A percentile compares a stretch with the other conserved stretches of the same genome.
phyloP scores from a whole-genome alignment of 148 eudicot species.

The Drosera capensis region DNA sequence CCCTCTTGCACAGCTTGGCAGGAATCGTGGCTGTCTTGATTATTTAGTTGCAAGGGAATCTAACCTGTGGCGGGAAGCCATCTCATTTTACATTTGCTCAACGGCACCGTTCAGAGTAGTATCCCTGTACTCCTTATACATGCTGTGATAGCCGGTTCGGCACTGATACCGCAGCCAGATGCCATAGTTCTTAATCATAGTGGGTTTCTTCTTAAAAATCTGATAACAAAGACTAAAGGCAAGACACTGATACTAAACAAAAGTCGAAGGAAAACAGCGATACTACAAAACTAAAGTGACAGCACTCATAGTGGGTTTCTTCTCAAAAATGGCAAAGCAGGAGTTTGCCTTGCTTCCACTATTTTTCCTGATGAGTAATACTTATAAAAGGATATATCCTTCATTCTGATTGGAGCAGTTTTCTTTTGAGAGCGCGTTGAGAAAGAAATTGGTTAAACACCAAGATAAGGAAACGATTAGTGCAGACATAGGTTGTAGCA shows the following conservation, averaged over 20 bases:
- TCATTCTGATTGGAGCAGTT: too few relatives aligned
- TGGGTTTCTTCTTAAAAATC: constrained; percentile 80
- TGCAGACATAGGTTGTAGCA: too few relatives aligned
- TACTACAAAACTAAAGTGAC: too few relatives aligned
- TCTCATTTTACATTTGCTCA: constrained; percentile 84
- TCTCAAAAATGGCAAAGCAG: too few relatives aligned
- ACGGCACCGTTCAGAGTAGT: constrained; percentile 71
- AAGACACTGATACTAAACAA: background rate
- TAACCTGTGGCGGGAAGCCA: constrained; percentile 94
- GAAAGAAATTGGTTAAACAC: too few relatives aligned
- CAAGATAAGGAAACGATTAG: too few relatives aligned
- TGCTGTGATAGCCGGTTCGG: constrained; percentile 76
- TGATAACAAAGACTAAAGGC: too few relatives aligned
- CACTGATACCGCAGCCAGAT: constrained; percentile 78
- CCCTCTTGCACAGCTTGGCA: constrained; percentile 76
- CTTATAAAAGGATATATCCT: too few relatives aligned
- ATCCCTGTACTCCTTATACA: constrained; percentile 90
- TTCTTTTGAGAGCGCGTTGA: too few relatives aligned
- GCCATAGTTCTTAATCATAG: constrained; percentile 73
- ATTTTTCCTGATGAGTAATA: too few relatives aligned
- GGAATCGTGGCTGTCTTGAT: constrained; percentile 72
- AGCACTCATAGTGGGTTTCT: too few relatives aligned
- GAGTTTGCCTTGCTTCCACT: too few relatives aligned
- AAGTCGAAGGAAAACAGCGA: background rate
- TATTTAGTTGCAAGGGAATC: constrained; percentile 67